A percentile compares a stretch with the other conserved stretches of the same genome.
phyloP scores from a whole-genome alignment of 495 filamentous ascomycete species.

The Aspergillus incahuasiensis region DNA sequence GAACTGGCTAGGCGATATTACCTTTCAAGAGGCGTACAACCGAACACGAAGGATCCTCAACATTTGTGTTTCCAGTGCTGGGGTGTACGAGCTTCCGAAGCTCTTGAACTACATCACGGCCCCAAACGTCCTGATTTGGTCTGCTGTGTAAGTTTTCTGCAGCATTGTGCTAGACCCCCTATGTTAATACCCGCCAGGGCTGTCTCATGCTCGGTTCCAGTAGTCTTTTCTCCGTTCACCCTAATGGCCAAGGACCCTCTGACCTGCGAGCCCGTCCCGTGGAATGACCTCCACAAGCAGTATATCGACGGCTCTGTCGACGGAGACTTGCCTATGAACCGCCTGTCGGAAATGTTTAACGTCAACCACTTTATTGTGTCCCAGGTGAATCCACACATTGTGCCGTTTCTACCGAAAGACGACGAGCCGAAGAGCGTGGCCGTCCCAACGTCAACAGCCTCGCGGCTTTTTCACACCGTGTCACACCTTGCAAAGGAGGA shows the following conservation, averaged over 20 bases:
- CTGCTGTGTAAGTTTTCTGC: slow-evolving; percentile 63
- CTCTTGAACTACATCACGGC: slow-evolving; percentile 91
- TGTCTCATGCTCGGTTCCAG: slow-evolving; percentile 87
- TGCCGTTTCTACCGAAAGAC: slow-evolving; percentile 77
- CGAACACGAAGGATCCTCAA: slow-evolving; percentile 85
- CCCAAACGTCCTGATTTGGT: slow-evolving; percentile 94
- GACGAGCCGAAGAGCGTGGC: slow-evolving; percentile 46
- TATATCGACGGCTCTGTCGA: slow-evolving; percentile 96
- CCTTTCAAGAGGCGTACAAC: slow-evolving; percentile 94
- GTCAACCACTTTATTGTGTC: slow-evolving; percentile 98
- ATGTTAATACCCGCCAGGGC: slow-evolving; percentile 45
- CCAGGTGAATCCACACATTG: slow-evolving; percentile 91
- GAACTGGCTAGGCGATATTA: slow-evolving; percentile 74
- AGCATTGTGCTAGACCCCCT: neutral
- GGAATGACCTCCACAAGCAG: slow-evolving; percentile 76
- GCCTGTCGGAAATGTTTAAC: slow-evolving; percentile 92
- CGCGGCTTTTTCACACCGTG: slow-evolving; percentile 60
- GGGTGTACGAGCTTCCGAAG: slow-evolving; percentile 79
- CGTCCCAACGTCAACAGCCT: slow-evolving; percentile 35
- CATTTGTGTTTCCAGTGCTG: slow-evolving; percentile 84
- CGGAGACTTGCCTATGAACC: slow-evolving; percentile 88
- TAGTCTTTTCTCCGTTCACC: slow-evolving; percentile 73
- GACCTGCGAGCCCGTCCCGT: slow-evolving; percentile 71
- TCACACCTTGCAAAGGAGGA: slow-evolving; percentile 78
- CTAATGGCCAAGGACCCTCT: slow-evolving; percentile 81